Evolutionary conservation across 768 basidiomycete genomes (phyloP).

Genomic region (Phallus indusiatus): DNA sequence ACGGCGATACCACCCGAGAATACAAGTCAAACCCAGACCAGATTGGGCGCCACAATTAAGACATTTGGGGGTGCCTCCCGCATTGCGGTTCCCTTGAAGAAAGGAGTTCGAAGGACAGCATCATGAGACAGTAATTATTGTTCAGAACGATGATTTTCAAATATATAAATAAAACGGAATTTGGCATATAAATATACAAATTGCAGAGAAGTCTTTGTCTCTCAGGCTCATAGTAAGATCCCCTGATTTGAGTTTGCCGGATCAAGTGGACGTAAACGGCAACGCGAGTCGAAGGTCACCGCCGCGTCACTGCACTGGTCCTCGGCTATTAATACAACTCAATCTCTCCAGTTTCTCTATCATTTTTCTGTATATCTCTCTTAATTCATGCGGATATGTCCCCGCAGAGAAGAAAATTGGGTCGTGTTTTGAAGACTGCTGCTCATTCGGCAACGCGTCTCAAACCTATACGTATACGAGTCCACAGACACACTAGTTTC

Average conservation of each 20-base stretch:
- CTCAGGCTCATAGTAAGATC: neutral
- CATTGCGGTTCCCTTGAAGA: neutral
- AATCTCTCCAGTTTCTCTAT: neutral
- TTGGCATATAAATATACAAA: neutral
- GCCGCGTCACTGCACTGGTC: neutral
- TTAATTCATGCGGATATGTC: constrained; percentile 1
- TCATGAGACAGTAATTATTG: neutral
- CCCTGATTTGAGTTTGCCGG: neutral
- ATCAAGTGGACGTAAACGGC: neutral
- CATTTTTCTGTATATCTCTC: neutral
- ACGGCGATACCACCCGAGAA: neutral
- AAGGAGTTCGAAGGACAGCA: neutral
- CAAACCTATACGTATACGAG: constrained; percentile 3
- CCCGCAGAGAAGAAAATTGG: constrained; percentile 6
- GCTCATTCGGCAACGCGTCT: constrained; percentile 8
- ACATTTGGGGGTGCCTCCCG: neutral
- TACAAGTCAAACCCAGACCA: neutral
- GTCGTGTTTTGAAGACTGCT: constrained; percentile 7
- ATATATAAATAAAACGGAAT: neutral
- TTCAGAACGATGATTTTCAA: too few relatives aligned
- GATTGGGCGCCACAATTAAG: neutral
- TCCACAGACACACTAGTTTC: constrained; percentile 20
- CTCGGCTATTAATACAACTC: neutral
- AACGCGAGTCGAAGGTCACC: neutral
- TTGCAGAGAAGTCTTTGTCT: neutral